Percentiles rank a stretch among this genome's conserved stretches.
Evolutionary conservation across 371 early-diverging fungal genomes (phyloP).

Genomic region (Lichtheimia hyalospora): DNA sequence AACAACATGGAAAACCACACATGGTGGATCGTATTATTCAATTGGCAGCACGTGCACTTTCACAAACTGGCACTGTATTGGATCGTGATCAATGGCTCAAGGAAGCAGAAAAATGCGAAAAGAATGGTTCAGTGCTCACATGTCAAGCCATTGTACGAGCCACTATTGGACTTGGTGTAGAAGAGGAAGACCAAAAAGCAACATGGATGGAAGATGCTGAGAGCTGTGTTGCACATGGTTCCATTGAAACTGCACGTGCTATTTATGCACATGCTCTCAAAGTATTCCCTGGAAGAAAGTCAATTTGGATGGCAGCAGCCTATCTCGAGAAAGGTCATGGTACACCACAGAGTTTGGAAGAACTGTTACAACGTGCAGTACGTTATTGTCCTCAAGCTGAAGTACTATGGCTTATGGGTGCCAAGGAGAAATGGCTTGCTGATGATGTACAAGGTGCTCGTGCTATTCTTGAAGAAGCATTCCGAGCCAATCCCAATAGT

Average conservation of each 20-base stretch:
- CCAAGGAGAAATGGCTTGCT: slow-evolving; percentile 92
- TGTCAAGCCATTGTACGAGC: slow-evolving; percentile 85
- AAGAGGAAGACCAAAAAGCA: slow-evolving; percentile 76
- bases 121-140: slow-evolving; percentile 73
- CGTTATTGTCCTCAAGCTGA: slow-evolving; percentile 91
- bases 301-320: slow-evolving; percentile 89
- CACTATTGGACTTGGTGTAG: slow-evolving; percentile 80
- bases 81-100: slow-evolving; percentile 91
- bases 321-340: slow-evolving; percentile 89
- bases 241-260: slow-evolving; percentile 84
- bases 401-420: slow-evolving; percentile 95
- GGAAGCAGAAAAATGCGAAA: slow-evolving; percentile 86
- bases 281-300: slow-evolving; percentile 75
- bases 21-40: slow-evolving; percentile 73
- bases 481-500: slow-evolving; percentile 87
- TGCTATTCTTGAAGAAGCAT: slow-evolving; percentile 82
- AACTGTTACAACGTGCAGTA: slow-evolving; percentile 82
- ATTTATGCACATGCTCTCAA: slow-evolving; percentile 85
- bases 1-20: slow-evolving; percentile 70
- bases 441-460: slow-evolving; percentile 89
- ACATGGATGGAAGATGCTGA: slow-evolving; percentile 95
- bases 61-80: slow-evolving; percentile 68
- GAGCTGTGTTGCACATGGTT: slow-evolving; percentile 58
- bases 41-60: slow-evolving; percentile 69
- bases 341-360: slow-evolving; percentile 74